Percentiles rank a stretch among this genome's conserved stretches.
Evolutionary conservation across 306 rosid genomes (phyloP).

Genomic region (Lathyrus aphaca): DNA sequence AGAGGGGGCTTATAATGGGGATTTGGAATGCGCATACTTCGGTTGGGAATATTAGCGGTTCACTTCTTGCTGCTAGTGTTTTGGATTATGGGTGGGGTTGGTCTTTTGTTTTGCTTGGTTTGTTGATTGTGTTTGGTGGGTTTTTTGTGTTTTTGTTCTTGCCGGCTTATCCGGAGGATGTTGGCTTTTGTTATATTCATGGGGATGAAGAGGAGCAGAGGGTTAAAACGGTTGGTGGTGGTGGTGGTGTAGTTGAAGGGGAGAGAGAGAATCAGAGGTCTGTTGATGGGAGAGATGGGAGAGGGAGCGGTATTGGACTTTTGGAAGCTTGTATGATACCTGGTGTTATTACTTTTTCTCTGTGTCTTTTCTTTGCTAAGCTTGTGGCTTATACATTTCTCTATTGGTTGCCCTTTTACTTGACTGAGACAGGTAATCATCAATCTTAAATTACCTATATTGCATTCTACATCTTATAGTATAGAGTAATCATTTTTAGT

Average conservation of each 20-base stretch:
- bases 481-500: background rate
- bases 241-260: conserved; percentile 22
- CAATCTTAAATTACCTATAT: background rate
- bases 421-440: conserved; percentile 70
- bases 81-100: conserved; percentile 91
- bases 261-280: conserved; percentile 39
- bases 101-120: conserved; percentile 69
- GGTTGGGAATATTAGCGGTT: conserved; percentile 75
- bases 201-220: conserved; percentile 54
- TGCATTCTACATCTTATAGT: background rate
- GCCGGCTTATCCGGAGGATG: conserved; percentile 76
- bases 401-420: conserved; percentile 82
- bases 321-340: conserved; percentile 76
- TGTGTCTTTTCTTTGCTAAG: conserved; percentile 86
- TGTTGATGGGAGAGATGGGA: background rate
- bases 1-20: conserved; percentile 84
- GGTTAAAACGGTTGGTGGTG: conserved; percentile 16
- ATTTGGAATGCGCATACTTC: conserved; percentile 89
- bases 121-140: conserved; percentile 60
- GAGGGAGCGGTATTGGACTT: conserved; percentile 62
- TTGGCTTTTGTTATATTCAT: conserved; percentile 44
- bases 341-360: conserved; percentile 74
- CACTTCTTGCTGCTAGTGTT: conserved; percentile 78
- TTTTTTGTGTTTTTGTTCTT: conserved; percentile 60
- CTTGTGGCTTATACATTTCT: conserved; percentile 87